Base-by-base conservation (phyloP, 495 filamentous ascomycete genomes). In the Friedmanniomyces endolithicus region DNA sequence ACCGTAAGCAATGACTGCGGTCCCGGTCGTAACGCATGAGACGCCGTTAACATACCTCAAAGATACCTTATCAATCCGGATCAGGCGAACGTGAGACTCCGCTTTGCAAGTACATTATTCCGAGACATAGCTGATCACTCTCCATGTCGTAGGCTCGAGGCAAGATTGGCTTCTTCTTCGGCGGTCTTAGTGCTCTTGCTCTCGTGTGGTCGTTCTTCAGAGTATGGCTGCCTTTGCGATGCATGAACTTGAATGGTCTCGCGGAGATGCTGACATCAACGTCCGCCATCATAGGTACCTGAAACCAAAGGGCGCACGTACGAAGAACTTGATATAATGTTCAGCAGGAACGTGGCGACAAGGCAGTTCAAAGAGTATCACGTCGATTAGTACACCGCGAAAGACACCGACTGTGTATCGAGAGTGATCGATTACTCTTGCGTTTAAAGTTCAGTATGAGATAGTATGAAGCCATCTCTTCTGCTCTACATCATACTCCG, bases 81-180 rank as follows among this genome's bases (percentile, higher is more conserved):
- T 45, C 70, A 79, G 24, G 81, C 74, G 22, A 77, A 85, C 24
- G 49, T 27, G n/a, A 23, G 49, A 48, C 81, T 41, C 6, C 14
- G 12, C n/a, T 47, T 6, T 4, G 2, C 44, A 11, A 25, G 44
- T 7, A 4, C 17, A 47, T 11, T 6, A 16, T n/a, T 23, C 44
- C 7, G 17, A 11, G 24, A 9, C 12, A 11, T 3, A 2, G 17
- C 20, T 24, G 19, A 11, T 6, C 11, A 47, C 24, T 22, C 8
- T 27, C 44, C 6, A 16, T 3, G 3, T 47, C 19, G 23, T 16
- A 47, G 75, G 37, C 37, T 41, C 37, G 37, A 50, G 82, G 81
- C 1, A 84, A 86, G 63, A 68, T 82, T 0, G 83, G 81, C 0
- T 86, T 85, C 60, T 79, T 85, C 63, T 86, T 80, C 63, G 81